A percentile compares a stretch with the other conserved stretches of the same genome.
Conservation (phyloP, 202 grass and related monocot species). For the Cymbopogon flexuosus region DNA sequence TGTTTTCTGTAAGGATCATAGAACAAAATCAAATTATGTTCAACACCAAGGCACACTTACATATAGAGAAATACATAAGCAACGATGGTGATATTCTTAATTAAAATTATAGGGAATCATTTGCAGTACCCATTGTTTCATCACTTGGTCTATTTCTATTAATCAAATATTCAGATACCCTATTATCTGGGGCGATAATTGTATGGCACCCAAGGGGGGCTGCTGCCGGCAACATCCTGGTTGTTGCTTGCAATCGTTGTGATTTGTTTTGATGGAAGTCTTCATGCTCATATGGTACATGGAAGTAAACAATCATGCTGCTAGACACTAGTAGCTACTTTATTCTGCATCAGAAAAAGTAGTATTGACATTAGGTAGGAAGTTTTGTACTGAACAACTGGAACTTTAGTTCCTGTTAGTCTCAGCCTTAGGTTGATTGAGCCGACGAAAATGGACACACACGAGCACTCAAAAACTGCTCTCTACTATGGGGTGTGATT, state of each 20-base stretch:
- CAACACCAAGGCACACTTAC: background rate
- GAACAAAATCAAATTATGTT: background rate
- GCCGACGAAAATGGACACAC: background rate
- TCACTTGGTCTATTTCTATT: background rate
- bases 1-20: conserved; percentile 1
- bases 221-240: background rate
- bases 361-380: background rate
- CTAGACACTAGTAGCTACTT: background rate
- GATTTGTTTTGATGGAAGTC: background rate
- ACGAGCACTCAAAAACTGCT: background rate
- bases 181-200: background rate
- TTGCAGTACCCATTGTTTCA: background rate
- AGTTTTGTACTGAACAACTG: background rate
- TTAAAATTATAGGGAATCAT: conserved; percentile 1
- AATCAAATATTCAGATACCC: background rate
- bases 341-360: background rate
- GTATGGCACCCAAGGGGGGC: background rate
- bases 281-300: background rate
- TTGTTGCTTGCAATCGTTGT: background rate
- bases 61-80: background rate
- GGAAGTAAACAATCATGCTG: background rate
- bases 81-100: background rate
- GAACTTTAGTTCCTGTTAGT: background rate
- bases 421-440: background rate
- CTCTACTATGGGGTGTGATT: background rate